These are phyloP conservation scores for Globisporangium cederbergense DNA, from an alignment of 352 stramenopile genomes.

Conservation along the genomic window DNA sequence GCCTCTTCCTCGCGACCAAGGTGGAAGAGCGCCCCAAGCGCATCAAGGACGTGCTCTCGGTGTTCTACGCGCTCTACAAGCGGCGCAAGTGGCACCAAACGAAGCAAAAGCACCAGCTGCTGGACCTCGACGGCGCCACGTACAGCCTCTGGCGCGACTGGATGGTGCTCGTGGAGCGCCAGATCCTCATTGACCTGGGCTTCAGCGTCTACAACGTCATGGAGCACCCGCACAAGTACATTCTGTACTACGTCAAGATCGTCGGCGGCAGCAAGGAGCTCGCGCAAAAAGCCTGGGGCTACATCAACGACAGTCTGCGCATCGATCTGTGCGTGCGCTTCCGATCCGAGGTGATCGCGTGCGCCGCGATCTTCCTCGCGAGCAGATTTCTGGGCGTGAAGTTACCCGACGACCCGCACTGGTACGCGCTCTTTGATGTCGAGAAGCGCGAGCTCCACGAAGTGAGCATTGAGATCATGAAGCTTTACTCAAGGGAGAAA, in stretches of 20 bases:
- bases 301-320: conserved; percentile 89
- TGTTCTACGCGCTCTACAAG: conserved; percentile 87
- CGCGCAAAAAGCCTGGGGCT: conserved; percentile 85
- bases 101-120: conserved; percentile 50
- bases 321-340: conserved; percentile 83
- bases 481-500: conserved; percentile 54
- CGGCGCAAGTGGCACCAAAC: conserved; percentile 58
- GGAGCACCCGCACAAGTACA: conserved; percentile 92
- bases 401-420: conserved; percentile 52
- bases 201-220: conserved; percentile 92
- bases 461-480: conserved; percentile 52
- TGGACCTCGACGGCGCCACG: conserved; percentile 57
- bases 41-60: conserved; percentile 79
- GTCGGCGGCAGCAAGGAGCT: conserved; percentile 66
- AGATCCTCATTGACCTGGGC: conserved; percentile 91
- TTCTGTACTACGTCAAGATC: conserved; percentile 92
- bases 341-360: conserved; percentile 81
- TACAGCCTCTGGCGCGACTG: conserved; percentile 79
- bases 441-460: conserved; percentile 42
- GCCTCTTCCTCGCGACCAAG: conserved; percentile 88
- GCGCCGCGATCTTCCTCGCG: conserved; percentile 87
- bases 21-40: conserved; percentile 84
- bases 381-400: conserved; percentile 54
- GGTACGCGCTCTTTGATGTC: conserved; percentile 72
- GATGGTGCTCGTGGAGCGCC: conserved; percentile 85